These are phyloP conservation scores for Aquanectria penicillioides DNA, from an alignment of 2,329 filamentous ascomycete genomes.

Conservation along the genomic window DNA sequence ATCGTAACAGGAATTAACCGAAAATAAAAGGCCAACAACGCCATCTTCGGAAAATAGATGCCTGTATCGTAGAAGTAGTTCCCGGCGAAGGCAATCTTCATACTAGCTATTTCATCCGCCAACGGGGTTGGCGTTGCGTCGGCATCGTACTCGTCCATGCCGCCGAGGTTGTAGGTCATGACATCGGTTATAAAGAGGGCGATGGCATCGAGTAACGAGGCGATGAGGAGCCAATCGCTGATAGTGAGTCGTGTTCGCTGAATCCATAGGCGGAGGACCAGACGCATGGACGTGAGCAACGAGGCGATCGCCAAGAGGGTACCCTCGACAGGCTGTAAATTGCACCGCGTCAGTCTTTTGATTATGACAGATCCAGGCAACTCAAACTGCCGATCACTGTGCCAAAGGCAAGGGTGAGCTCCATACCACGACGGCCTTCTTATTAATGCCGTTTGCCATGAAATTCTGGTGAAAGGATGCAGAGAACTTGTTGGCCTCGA, in stretches of 20 bases:
- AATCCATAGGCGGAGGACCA: conserved; percentile 36
- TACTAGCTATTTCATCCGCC: conserved; percentile 31
- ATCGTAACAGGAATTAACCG: conserved; percentile 40
- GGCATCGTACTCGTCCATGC: conserved; percentile 41
- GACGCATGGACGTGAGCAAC: conserved; percentile 33
- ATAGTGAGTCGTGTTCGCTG: conserved; percentile 41
- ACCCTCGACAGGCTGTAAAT: conserved; percentile 42
- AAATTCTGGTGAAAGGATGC: neutral
- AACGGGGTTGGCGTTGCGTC: conserved; percentile 18
- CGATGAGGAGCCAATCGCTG: conserved; percentile 43
- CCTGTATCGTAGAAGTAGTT: conserved; percentile 47
- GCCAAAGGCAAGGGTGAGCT: neutral
- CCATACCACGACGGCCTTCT: conserved; percentile 4
- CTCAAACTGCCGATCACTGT: neutral
- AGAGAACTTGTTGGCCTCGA: neutral
- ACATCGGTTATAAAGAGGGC: conserved; percentile 41
- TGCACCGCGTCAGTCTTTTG: neutral
- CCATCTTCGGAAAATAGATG: conserved; percentile 43
- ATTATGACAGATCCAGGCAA: neutral
- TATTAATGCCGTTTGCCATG: neutral
- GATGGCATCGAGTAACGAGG: conserved; percentile 38
- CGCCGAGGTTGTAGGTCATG: conserved; percentile 40
- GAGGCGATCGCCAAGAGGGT: conserved; percentile 36
- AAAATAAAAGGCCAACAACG: conserved; percentile 43
- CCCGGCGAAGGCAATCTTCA: conserved; percentile 43